Conservation (phyloP, 2,329 filamentous ascomycete species). For the Fusarium hainanense region DNA sequence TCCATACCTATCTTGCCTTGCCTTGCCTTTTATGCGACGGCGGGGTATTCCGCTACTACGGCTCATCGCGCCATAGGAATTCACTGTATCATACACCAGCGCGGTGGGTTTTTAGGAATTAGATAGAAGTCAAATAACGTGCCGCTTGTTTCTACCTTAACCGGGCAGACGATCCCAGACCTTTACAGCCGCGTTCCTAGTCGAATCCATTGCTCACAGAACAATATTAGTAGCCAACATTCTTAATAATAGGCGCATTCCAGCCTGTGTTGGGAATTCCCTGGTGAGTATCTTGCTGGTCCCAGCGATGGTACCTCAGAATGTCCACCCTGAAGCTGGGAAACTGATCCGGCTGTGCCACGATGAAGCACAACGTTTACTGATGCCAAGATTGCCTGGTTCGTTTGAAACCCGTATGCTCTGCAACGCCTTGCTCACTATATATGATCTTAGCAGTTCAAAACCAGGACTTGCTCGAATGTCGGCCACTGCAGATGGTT, state of each 20-base stretch:
- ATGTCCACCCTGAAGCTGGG: neutral
- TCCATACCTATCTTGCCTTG: neutral
- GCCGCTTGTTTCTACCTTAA: neutral
- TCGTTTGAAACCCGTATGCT: neutral
- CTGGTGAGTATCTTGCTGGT: neutral
- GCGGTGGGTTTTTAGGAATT: neutral
- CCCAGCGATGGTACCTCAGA: neutral
- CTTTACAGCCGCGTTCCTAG: neutral
- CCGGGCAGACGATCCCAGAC: neutral
- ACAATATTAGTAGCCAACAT: slow-evolving; percentile 2
- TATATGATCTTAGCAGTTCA: neutral
- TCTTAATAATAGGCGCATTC: slow-evolving; percentile 12
- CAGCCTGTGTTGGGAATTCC: neutral
- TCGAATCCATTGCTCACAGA: neutral
- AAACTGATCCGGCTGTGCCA: neutral
- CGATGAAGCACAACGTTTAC: neutral
- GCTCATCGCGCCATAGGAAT: slow-evolving; percentile 14
- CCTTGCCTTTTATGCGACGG: slow-evolving; percentile 4
- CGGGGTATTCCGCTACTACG: slow-evolving; percentile 14
- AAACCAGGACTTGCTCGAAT: neutral
- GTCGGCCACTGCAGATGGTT: neutral
- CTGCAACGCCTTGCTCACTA: neutral
- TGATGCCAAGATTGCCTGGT: neutral
- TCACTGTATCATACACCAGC: neutral
- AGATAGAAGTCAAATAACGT: neutral